Base-by-base conservation (phyloP, 2,329 filamentous ascomycete genomes). In the Nigrograna mackinnonii region DNA sequence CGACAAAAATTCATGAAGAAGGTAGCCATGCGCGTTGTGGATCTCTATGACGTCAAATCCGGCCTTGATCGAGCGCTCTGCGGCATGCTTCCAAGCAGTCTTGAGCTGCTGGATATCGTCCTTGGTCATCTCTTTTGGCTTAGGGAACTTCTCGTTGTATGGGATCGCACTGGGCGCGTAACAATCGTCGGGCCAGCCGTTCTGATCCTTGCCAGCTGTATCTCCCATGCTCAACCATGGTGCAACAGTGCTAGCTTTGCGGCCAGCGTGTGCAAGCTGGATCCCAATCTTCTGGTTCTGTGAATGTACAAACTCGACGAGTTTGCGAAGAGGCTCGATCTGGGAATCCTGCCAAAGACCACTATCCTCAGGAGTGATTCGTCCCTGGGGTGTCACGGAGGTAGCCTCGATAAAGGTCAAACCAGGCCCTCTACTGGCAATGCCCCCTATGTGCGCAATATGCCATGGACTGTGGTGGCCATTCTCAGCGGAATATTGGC, bases 331-430 rank as follows among this genome's bases (percentile, higher is more conserved):
- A 0, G 85, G 84, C 49, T 79, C 84, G 46, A 91, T 85, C 66
- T 96, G 91, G 22, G 79, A 83, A 66, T 96, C 91, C 49, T 86
- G 78, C 91, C 91, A 96, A 6, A 96, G 71, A 1, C 91, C 90
- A 11, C 75, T 71, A 64, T 92, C 88, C 64, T 91, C 78, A 1
- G 90, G 89, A 1, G 87, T 87, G 73, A 95, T 95, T 41, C 91
- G 82, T 20, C 91, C 91, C 54, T 91, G 83, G 5, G 88, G 71
- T 7, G 81, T 75, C 0, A 95, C 87, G 22, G 84, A 76, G 1
- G 88, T 91, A 19, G 91, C 89, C 72, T 96, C 91, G 43, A 91
- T 76, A 46, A 91, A 81, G 36, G 86, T 74, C 14, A 95, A 74
- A 2, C 82, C 87, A 0, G 87, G 85, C 11, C 91, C 91, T 42